Evolutionary conservation across 2,329 filamentous ascomycete species (phyloP).

Genomic region (Trichoderma breve): DNA sequence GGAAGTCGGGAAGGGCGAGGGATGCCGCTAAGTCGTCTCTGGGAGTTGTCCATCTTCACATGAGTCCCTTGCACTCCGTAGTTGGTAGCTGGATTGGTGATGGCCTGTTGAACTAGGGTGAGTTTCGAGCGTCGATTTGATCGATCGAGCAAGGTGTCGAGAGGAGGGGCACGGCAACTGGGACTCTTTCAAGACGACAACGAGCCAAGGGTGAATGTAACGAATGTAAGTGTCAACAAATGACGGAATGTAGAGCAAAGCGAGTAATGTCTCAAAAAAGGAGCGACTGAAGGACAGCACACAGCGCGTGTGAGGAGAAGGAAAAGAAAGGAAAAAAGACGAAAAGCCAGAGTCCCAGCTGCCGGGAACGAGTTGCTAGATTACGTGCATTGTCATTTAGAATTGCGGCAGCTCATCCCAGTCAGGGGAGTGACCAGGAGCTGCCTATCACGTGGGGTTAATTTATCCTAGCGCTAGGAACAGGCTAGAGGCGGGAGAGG

Average conservation of each 20-base stretch:
- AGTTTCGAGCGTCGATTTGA: conserved; percentile 14
- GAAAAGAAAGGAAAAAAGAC: neutral
- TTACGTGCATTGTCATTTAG: neutral
- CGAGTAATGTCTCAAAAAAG: neutral
- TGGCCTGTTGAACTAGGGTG: conserved; percentile 13
- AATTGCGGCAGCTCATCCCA: conserved; percentile 11
- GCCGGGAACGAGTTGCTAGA: neutral
- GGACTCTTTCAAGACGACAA: neutral
- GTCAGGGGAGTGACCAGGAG: conserved; percentile 20
- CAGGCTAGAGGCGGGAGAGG: conserved; percentile 3
- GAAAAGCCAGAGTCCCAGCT: neutral
- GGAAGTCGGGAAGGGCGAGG: conserved; percentile 41
- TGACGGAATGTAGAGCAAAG: conserved; percentile 14
- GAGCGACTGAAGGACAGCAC: neutral
- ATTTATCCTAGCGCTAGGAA: conserved; percentile 2
- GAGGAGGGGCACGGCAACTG: neutral
- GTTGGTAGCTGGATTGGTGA: neutral
- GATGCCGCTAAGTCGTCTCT: conserved; percentile 39
- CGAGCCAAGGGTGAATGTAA: neutral
- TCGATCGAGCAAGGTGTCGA: neutral
- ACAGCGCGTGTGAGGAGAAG: neutral
- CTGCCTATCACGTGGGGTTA: conserved; percentile 19
- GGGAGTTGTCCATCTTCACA: conserved; percentile 32
- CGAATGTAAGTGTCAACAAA: conserved; percentile 5
- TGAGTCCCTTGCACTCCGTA: neutral